A percentile compares a stretch with the other conserved stretches of the same genome.
phyloP scores from a whole-genome alignment of 257 asterid genomes.

The Salvia splendens region DNA sequence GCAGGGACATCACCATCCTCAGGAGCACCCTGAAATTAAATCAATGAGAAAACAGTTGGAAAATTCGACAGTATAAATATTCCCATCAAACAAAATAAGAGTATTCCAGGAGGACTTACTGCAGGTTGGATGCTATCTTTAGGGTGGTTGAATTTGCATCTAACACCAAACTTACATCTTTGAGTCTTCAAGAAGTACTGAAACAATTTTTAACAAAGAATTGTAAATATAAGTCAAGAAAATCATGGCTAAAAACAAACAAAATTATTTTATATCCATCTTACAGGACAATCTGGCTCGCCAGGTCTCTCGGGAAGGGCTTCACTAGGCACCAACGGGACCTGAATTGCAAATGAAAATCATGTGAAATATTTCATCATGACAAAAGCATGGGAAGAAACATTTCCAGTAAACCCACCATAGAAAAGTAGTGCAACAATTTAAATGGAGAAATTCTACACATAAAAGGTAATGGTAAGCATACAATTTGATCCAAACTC shows the following conservation, averaged over 20 bases:
- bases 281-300: constrained; percentile 96
- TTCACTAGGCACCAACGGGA: constrained; percentile 62
- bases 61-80: constrained; percentile 19
- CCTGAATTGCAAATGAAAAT: constrained; percentile 54
- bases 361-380: constrained; percentile 15
- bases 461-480: not conserved
- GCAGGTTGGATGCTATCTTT: constrained; percentile 47
- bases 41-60: constrained; percentile 25
- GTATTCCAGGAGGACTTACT: constrained; percentile 47
- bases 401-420: constrained; percentile 4
- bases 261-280: constrained; percentile 35
- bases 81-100: not conserved
- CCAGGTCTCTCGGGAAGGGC: constrained; percentile 90
- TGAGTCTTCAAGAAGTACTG: constrained; percentile 93
- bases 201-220: constrained; percentile 24
- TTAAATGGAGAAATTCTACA: constrained; percentile 9
- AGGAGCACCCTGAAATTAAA: constrained; percentile 57
- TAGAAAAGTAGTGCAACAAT: constrained; percentile 4
- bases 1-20: constrained; percentile 46
- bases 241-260: constrained; percentile 19
- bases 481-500: constrained; percentile 13
- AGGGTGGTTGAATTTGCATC: constrained; percentile 97
- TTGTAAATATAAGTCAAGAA: constrained; percentile 29
- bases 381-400: constrained; percentile 16
- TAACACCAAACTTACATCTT: constrained; percentile 82